Percentiles rank a stretch among this genome's conserved stretches.
phyloP scores from a whole-genome alignment of 179 eudicot genomes.

The Nepenthes alata region DNA sequence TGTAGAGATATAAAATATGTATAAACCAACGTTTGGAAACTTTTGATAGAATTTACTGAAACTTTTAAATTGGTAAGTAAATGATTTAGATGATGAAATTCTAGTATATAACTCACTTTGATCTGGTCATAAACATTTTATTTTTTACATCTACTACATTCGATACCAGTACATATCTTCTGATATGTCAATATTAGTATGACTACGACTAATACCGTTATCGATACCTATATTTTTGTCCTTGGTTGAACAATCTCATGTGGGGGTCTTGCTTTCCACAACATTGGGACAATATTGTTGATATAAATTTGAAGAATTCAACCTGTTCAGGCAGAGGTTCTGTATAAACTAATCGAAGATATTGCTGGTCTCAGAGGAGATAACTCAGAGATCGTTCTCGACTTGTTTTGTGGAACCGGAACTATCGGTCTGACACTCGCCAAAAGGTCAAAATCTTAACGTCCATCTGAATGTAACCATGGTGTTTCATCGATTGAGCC shows the following conservation, averaged over 20 bases:
- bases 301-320: slow-evolving; percentile 7
- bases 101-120: too few relatives aligned
- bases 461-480: not conserved
- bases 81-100: too few relatives aligned
- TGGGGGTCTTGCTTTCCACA: not conserved
- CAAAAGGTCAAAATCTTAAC: slow-evolving; percentile 32
- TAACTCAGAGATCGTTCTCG: slow-evolving; percentile 80
- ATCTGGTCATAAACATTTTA: too few relatives aligned
- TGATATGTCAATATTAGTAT: too few relatives aligned
- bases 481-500: not conserved
- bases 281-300: not conserved
- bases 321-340: slow-evolving; percentile 65
- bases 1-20: too few relatives aligned
- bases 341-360: slow-evolving; percentile 75
- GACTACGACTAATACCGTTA: too few relatives aligned
- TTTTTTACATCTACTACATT: too few relatives aligned
- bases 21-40: too few relatives aligned
- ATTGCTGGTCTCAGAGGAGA: slow-evolving; percentile 79
- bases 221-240: not conserved
- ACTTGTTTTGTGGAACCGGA: slow-evolving; percentile 95
- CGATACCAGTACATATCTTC: too few relatives aligned
- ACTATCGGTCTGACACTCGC: slow-evolving; percentile 94
- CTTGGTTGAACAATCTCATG: not conserved
- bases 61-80: too few relatives aligned
- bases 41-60: too few relatives aligned